Base-by-base conservation (phyloP, 768 basidiomycete genomes). In the Tylopilus plumbeoviolaceoides region DNA sequence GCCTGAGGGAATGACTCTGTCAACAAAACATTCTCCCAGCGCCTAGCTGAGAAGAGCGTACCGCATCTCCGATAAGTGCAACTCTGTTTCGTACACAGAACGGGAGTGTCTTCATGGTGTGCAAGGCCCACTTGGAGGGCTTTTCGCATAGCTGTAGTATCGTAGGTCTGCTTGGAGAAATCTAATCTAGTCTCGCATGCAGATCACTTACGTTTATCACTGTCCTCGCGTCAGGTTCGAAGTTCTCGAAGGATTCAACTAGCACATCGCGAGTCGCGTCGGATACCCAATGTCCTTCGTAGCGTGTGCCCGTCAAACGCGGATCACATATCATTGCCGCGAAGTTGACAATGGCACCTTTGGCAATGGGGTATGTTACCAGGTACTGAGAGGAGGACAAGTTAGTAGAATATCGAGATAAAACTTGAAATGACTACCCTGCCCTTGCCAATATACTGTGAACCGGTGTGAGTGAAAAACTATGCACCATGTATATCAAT, bases 1-100 rank as follows among this genome's bases (percentile, higher is more conserved):
- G 36, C 14, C 36, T 36, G 14, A 17, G 17, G 4, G 36, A n/a
- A 36, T 36, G 17, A n/a, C 17, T n/a, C 4, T 36, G 21, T 50
- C 39, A 39, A 35, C 10, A 20, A 30, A 1, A 10, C 28, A 30
- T 30, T 30, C 28, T 10, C 28, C 10, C 28, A 10, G 7, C 10
- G 7, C 28, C 7, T 10, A 30, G 10, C 25, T 7, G 5, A 45
- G 35, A 23, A 12, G 7, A 65, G 54, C 70, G 46, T 48, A 77
- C 76, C 12, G 81, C 73, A 59, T 83, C 81, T 11, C 80, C 81
- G 4, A 77, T 63, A 7, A 84, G 67, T 8, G 73, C 73, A 0
- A 81, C 73, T 7, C 69, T 64, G 14, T 71, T 71, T n/a, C 59
- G 63, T 2, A 73, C 71, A 46, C 69, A 78, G 4, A 68, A 69